Percentiles rank a stretch among this genome's conserved stretches.
Evolutionary conservation across 345 rosid genomes (phyloP).

Genomic region (Lepidium africanum): DNA sequence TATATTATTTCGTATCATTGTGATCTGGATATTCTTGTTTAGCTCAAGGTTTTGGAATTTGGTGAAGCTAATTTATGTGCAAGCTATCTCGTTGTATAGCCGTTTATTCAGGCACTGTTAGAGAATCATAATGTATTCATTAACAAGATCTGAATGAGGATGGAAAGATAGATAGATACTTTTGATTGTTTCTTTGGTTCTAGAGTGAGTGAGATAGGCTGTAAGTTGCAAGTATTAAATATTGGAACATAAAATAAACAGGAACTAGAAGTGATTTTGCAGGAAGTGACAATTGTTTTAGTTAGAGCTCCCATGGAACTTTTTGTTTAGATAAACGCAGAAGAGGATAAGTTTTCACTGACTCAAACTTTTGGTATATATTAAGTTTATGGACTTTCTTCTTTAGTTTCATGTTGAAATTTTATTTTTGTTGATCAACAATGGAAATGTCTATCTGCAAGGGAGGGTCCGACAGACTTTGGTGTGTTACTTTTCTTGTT

Average conservation of each 20-base stretch:
- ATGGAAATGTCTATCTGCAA: neutral
- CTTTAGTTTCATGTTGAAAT: neutral
- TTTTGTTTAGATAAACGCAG: neutral
- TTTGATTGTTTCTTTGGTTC: neutral
- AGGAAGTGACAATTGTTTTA: neutral
- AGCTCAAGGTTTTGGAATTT: neutral
- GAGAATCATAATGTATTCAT: neutral
- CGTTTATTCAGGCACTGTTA: neutral
- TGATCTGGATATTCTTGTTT: neutral
- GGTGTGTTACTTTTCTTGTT: neutral
- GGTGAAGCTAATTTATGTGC: neutral
- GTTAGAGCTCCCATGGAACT: neutral
- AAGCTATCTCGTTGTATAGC: neutral
- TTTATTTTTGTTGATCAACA: neutral
- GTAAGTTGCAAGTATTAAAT: neutral
- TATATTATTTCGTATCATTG: neutral
- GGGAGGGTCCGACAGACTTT: neutral
- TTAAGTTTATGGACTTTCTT: neutral
- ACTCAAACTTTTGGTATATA: neutral
- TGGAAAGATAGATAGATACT: constrained; percentile 2
- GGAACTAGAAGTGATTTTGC: neutral
- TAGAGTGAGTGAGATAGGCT: neutral
- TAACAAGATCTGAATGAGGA: neutral
- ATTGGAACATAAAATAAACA: neutral
- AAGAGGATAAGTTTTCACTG: neutral